These are phyloP conservation scores for Fusarium setosum DNA, from an alignment of 2,329 filamentous ascomycete species.

Conservation along the genomic window DNA sequence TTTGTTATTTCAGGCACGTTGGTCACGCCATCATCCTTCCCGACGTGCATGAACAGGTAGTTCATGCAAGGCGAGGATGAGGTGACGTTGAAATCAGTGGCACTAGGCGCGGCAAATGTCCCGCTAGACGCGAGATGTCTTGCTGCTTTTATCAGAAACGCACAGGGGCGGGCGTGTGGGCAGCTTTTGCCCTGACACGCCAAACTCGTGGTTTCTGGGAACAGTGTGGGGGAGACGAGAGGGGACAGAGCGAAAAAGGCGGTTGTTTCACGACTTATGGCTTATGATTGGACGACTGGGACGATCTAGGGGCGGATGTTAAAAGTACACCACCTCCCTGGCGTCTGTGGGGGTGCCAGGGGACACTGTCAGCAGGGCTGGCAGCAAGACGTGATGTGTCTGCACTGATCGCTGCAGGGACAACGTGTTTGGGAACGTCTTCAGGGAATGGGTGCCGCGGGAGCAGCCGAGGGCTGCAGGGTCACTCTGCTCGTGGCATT, in stretches of 20 bases:
- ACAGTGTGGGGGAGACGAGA: slow-evolving; percentile 37
- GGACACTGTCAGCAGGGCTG: slow-evolving; percentile 35
- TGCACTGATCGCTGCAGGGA: slow-evolving; percentile 37
- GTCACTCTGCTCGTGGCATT: slow-evolving; percentile 26
- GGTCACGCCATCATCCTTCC: slow-evolving; percentile 32
- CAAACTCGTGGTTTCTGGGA: slow-evolving; percentile 42
- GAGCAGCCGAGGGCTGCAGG: slow-evolving; percentile 41
- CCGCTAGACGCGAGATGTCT: slow-evolving; percentile 52
- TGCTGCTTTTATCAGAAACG: slow-evolving; percentile 54
- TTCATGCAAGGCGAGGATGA: slow-evolving; percentile 39
- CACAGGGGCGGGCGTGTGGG: slow-evolving; percentile 40
- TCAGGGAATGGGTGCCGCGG: slow-evolving; percentile 38
- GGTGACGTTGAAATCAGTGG: slow-evolving; percentile 45
- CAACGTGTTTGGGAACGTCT: slow-evolving; percentile 26
- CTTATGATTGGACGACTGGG: slow-evolving; percentile 63
- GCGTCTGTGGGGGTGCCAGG: slow-evolving; percentile 40
- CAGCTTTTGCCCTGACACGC: slow-evolving; percentile 40
- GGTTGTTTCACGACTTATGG: slow-evolving; percentile 61
- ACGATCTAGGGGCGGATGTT: slow-evolving; percentile 48
- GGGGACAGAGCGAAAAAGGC: slow-evolving; percentile 36
- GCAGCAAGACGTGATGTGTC: slow-evolving; percentile 38
- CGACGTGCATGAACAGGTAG: slow-evolving; percentile 33
- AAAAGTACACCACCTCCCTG: slow-evolving; percentile 59
- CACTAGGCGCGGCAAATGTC: slow-evolving; percentile 48
- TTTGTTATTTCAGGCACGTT: slow-evolving; percentile 24